A percentile compares a stretch with the other conserved stretches of the same genome.
Evolutionary conservation across 2,329 filamentous ascomycete species (phyloP).

Genomic region (Sporothrix inflata): DNA sequence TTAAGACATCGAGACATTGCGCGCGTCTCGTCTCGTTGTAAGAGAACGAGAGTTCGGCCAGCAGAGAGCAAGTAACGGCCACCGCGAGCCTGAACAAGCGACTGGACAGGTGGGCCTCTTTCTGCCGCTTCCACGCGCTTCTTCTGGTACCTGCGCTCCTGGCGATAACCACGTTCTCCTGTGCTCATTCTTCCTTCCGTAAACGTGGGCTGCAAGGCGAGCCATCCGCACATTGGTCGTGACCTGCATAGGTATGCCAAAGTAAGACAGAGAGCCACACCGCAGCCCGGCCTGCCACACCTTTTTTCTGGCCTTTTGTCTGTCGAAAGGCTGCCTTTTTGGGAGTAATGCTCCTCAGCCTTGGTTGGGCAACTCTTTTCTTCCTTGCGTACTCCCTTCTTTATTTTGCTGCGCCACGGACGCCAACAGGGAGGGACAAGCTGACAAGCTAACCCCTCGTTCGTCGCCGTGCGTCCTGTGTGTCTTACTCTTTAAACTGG

Average conservation of each 20-base stretch:
- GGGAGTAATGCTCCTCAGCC: constrained; percentile 16
- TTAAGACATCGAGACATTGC: constrained; percentile 21
- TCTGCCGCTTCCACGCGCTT: not conserved
- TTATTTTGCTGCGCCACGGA: constrained; percentile 18
- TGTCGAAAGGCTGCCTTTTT: not conserved
- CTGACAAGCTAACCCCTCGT: not conserved
- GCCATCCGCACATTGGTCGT: constrained; percentile 36
- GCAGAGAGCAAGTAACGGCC: not conserved
- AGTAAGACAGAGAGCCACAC: constrained; percentile 44
- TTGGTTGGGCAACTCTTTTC: constrained; percentile 5
- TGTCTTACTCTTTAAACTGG: constrained; percentile 5
- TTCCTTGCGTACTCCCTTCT: not conserved
- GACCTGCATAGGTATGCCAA: constrained; percentile 37
- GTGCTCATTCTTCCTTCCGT: not conserved
- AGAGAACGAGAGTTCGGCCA: not conserved
- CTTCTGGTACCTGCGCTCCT: not conserved
- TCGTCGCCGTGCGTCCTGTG: constrained; percentile 9
- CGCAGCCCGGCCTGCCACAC: constrained; percentile 2
- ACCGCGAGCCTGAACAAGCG: constrained; percentile 13
- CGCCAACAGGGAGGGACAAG: not conserved
- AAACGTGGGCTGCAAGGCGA: constrained; percentile 22
- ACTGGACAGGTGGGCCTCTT: not conserved
- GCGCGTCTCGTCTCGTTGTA: constrained; percentile 14
- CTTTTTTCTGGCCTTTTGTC: not conserved
- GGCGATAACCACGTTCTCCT: constrained; percentile 9